phyloP scores from a whole-genome alignment of 1,284 basidiomycete genomes.

The Pseudozyma thailandica region DNA sequence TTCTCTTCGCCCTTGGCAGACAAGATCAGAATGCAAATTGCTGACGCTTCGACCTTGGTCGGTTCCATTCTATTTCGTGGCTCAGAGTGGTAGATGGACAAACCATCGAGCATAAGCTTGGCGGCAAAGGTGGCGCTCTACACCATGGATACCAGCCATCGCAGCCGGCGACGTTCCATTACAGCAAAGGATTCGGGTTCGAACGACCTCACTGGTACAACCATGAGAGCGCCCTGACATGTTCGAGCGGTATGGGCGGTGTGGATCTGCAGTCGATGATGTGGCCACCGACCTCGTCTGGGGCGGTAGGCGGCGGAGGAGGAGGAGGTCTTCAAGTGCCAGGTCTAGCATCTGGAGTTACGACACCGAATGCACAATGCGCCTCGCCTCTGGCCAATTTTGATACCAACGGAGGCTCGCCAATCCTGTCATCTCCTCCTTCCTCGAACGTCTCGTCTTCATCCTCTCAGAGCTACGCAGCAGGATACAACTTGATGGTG shows the following conservation, averaged over 20 bases:
- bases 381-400: slow-evolving; percentile 3
- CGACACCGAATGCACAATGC: slow-evolving; percentile 1
- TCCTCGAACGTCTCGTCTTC: slow-evolving; percentile 34
- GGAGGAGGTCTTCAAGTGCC: slow-evolving; percentile 5
- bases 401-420: slow-evolving; percentile 15
- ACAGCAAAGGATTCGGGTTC: slow-evolving; percentile 19
- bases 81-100: slow-evolving; percentile 25
- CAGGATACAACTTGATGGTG: slow-evolving; percentile 24
- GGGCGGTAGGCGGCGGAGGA: not conserved
- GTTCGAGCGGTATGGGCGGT: not conserved
- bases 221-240: slow-evolving; percentile 3
- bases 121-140: not conserved
- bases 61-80: too few species aligned
- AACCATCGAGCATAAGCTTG: slow-evolving; percentile 21
- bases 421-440: slow-evolving; percentile 31
- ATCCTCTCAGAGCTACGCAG: slow-evolving; percentile 20
- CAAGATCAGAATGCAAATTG: not conserved
- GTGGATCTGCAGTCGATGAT: slow-evolving; percentile 16
- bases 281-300: slow-evolving; percentile 17
- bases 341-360: not conserved
- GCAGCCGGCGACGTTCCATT: slow-evolving; percentile 15
- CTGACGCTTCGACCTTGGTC: not conserved
- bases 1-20: too few species aligned
- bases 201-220: slow-evolving; percentile 22
- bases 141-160: slow-evolving; percentile 7